Percentiles rank a stretch among this genome's conserved stretches.
Conservation (phyloP, 805 yeast species). For the Cyberlindnera meyerae region DNA sequence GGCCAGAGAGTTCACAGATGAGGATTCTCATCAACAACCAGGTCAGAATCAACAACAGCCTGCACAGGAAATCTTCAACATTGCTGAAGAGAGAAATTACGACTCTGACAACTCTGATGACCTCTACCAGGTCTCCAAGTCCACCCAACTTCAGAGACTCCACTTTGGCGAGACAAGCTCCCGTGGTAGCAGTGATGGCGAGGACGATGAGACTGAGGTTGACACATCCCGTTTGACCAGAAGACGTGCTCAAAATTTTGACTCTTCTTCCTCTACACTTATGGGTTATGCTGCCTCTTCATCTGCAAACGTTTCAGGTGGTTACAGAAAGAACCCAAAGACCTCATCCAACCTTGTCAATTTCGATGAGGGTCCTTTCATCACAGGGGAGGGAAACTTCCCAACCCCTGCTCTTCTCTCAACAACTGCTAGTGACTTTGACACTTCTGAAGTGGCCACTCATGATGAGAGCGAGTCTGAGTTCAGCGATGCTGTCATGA, state of each 20-base stretch:
- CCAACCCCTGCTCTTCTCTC: slow-evolving; percentile 2
- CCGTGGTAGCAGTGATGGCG: neutral
- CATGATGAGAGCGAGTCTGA: slow-evolving; percentile 8
- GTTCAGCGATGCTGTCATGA: slow-evolving; percentile 7
- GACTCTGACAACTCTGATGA: slow-evolving; percentile 6
- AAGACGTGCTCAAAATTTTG: slow-evolving; percentile 1
- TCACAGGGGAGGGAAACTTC: neutral
- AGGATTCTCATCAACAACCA: too few species aligned
- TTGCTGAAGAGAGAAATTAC: too few species aligned
- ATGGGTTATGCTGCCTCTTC: too few species aligned
- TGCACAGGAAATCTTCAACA: too few species aligned
- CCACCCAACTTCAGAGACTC: neutral
- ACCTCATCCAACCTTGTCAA: too few species aligned
- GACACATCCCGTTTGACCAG: neutral
- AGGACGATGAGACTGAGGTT: neutral
- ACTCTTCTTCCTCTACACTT: too few species aligned
- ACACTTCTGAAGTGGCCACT: slow-evolving; percentile 1
- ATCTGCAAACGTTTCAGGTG: neutral
- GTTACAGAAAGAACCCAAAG: too few species aligned
- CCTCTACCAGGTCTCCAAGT: slow-evolving; percentile 5
- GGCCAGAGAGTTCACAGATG: too few species aligned
- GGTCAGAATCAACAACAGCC: too few species aligned
- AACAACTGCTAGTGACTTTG: slow-evolving; percentile 2
- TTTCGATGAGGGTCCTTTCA: too few species aligned
- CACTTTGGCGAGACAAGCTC: slow-evolving; percentile 2